Base-by-base conservation (phyloP, 2,329 filamentous ascomycete genomes). In the Monosporascus sp. region DNA sequence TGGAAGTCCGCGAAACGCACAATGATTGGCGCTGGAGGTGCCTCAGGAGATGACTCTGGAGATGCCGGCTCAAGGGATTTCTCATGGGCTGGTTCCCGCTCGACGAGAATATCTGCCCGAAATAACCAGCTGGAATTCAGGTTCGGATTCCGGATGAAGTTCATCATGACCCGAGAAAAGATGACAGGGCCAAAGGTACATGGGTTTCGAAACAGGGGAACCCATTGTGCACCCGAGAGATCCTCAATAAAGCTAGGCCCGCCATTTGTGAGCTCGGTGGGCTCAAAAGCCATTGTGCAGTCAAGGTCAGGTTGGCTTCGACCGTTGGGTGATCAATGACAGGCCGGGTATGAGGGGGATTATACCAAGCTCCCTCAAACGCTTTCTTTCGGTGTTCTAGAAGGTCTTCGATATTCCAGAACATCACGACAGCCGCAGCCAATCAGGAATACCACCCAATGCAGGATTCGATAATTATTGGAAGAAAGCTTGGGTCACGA, bases 81-180 rank as follows among this genome's bases (percentile, higher is more conserved):
- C 24, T 70, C 67, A 38, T 69, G 48, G 37, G 61, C 60, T 59
- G 67, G 49, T 69, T 73, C 67, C 56, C 71, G 73, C 59, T 86
- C 80, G 54, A 82, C 79, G 26, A 88, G 76, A 26, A 93, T 84
- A 63, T 94, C 89, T 47, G 89, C 90, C 31, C 90, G 83, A 63
- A 91, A 90, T 1, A 94, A 76, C 79, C 87, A 88, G 17, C 80
- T 84, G 0, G 88, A 89, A 59, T 90, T 91, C 69, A 91, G 77
- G 60, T 94, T 93, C 1, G 90, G 90, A 63, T 93, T 92, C 60
- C 80, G 81, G 59, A 93, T 81, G 53, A 92, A 75, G 63, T 92
- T 90, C 61, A 84, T 72, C 83, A 91, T 89, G 49, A 88, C 85
- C 41, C 78, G 70, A 55, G 77, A 71, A 66, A 91, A 93, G 52